Conservation (phyloP, 129 eudicot genomes). For the Saposhnikovia divaricata region DNA sequence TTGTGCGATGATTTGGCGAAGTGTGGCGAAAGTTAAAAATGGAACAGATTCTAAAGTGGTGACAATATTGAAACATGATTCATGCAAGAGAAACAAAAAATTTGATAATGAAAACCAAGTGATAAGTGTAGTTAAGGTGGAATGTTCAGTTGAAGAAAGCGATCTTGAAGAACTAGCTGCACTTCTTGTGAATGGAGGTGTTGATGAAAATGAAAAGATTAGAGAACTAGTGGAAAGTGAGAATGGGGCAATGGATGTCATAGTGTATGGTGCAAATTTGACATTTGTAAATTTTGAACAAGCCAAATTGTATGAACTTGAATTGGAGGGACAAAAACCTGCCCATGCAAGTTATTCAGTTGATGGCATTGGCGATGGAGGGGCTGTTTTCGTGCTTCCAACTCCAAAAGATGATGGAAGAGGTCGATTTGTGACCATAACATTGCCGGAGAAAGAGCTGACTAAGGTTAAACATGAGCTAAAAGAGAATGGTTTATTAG, state of each 20-base stretch:
- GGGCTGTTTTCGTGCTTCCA: constrained; percentile 67
- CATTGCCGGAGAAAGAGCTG: constrained; percentile 44
- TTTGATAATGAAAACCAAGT: constrained; percentile 31
- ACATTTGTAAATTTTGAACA: constrained; percentile 52
- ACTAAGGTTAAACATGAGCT: constrained; percentile 23
- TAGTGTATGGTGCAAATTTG: constrained; percentile 59
- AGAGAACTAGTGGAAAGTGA: constrained; percentile 34
- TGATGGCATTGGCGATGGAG: constrained; percentile 64
- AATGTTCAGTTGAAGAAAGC: constrained; percentile 17
- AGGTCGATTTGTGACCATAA: constrained; percentile 37
- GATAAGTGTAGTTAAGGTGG: constrained; percentile 36
- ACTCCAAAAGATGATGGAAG: constrained; percentile 18
- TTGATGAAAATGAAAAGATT: constrained; percentile 37
- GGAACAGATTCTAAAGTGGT: constrained; percentile 27
- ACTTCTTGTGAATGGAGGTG: constrained; percentile 20
- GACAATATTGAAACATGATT: constrained; percentile 37
- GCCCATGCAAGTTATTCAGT: constrained; percentile 32
- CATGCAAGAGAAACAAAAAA: constrained; percentile 12
- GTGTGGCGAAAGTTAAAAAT: constrained; percentile 28
- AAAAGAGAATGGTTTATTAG: background rate
- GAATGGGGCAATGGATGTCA: constrained; percentile 26
- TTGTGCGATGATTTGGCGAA: constrained; percentile 50
- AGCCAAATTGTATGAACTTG: constrained; percentile 40
- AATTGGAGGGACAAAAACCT: constrained; percentile 49
- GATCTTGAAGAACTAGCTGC: constrained; percentile 24